These are phyloP conservation scores for Candida pseudoviswanathii DNA, from an alignment of 1,139 yeast species.

Conservation along the genomic window DNA sequence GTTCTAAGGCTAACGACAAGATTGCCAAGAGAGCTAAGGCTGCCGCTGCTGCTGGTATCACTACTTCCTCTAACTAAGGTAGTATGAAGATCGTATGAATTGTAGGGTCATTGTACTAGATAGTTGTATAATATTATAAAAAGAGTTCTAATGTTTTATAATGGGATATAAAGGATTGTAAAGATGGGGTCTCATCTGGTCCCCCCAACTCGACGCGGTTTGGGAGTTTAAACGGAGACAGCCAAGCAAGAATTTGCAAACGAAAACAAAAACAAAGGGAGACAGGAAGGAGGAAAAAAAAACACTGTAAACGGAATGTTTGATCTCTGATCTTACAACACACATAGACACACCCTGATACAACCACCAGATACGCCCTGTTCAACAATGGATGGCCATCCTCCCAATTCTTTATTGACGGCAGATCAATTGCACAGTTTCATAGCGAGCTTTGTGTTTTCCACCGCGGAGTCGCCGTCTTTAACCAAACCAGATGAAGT, in stretches of 20 bases:
- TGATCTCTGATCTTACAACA: constrained; percentile 1
- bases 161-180: neutral
- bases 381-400: constrained; percentile 2
- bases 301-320: neutral
- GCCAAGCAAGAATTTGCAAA: neutral
- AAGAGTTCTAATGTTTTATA: neutral
- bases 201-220: neutral
- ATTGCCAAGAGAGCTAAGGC: constrained; percentile 48
- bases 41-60: constrained; percentile 31
- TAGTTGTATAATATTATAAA: neutral
- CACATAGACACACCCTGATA: neutral
- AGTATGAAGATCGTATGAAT: constrained; percentile 2
- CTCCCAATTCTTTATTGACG: neutral
- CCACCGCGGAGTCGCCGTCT: neutral
- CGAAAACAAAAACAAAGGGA: neutral
- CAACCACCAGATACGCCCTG: neutral
- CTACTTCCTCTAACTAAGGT: constrained; percentile 23
- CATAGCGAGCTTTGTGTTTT: constrained; percentile 9
- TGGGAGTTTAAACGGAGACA: neutral
- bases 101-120: neutral
- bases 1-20: constrained; percentile 87
- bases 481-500: constrained; percentile 2
- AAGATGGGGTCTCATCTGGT: neutral
- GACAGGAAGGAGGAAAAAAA: constrained; percentile 36
- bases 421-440: constrained; percentile 11